Conservation (phyloP, 2,329 filamentous ascomycete genomes). For the Microsporum audouinii region DNA sequence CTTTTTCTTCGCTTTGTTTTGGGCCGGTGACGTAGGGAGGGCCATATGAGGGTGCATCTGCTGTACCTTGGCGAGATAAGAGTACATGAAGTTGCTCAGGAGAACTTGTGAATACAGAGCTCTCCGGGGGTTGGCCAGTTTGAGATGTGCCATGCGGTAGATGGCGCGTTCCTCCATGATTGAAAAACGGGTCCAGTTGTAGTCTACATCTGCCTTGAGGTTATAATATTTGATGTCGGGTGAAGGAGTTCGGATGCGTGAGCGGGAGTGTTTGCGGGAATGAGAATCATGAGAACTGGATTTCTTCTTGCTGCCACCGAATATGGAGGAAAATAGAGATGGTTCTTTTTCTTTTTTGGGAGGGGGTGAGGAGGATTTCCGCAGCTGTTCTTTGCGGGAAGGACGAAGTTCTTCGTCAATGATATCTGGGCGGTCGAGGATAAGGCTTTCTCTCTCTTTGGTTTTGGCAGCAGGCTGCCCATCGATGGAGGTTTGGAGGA, state of each 20-base stretch:
- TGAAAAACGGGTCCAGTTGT: slow-evolving; percentile 90
- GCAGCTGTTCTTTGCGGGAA: slow-evolving; percentile 68
- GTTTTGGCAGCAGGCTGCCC: slow-evolving; percentile 22
- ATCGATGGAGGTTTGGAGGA: slow-evolving; percentile 80
- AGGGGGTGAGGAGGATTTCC: slow-evolving; percentile 56
- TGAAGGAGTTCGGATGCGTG: slow-evolving; percentile 55
- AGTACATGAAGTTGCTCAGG: slow-evolving; percentile 99
- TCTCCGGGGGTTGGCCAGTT: slow-evolving; percentile 90
- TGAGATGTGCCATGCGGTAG: slow-evolving; percentile 97
- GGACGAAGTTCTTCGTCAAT: slow-evolving; percentile 51
- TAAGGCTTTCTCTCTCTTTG: slow-evolving; percentile 58
- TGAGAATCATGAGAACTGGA: slow-evolving; percentile 57
- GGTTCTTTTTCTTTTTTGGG: slow-evolving; percentile 77
- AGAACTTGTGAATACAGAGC: slow-evolving; percentile 89
- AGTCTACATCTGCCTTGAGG: slow-evolving; percentile 79
- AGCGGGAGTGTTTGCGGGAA: slow-evolving; percentile 52
- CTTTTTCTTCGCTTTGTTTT: slow-evolving; percentile 41
- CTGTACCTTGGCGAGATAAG: slow-evolving; percentile 94
- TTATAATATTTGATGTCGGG: slow-evolving; percentile 66
- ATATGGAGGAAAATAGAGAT: slow-evolving; percentile 84
- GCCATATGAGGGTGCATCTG: slow-evolving; percentile 97
- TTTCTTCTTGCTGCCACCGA: slow-evolving; percentile 83
- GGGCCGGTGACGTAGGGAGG: slow-evolving; percentile 66
- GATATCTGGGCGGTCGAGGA: slow-evolving; percentile 67
- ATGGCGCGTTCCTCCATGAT: slow-evolving; percentile 94